phyloP scores from a whole-genome alignment of 306 rosid genomes.

The Corylus avellana region DNA sequence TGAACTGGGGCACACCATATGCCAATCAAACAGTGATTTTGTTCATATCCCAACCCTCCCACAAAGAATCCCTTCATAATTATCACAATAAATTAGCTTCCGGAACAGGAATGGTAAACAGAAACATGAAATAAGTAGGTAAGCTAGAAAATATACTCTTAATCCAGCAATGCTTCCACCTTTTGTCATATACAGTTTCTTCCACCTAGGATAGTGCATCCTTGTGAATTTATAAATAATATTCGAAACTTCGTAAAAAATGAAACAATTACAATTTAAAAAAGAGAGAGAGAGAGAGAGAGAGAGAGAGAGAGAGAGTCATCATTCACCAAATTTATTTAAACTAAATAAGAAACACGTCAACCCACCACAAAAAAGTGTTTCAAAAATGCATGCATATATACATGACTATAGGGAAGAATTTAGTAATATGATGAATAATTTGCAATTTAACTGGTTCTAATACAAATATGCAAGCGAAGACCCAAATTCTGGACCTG shows the following conservation, averaged over 20 bases:
- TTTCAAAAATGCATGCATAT: background rate
- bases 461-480: background rate
- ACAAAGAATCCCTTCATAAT: background rate
- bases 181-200: background rate
- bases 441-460: background rate
- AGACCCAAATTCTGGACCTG: background rate
- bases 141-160: background rate
- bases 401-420: background rate
- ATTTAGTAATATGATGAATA: background rate
- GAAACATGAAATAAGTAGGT: background rate
- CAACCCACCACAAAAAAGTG: background rate
- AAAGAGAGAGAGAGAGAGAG: too few relatives aligned
- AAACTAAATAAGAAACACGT: background rate
- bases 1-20: background rate
- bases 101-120: background rate
- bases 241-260: too few relatives aligned
- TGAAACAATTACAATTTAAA: too few relatives aligned
- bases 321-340: background rate
- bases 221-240: too few relatives aligned
- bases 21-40: background rate
- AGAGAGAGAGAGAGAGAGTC: too few relatives aligned
- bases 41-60: background rate
- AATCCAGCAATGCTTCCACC: background rate
- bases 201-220: background rate
- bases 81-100: background rate